Evolutionary conservation across 768 basidiomycete species (phyloP).

Genomic region (Tricholoma flavovirens): DNA sequence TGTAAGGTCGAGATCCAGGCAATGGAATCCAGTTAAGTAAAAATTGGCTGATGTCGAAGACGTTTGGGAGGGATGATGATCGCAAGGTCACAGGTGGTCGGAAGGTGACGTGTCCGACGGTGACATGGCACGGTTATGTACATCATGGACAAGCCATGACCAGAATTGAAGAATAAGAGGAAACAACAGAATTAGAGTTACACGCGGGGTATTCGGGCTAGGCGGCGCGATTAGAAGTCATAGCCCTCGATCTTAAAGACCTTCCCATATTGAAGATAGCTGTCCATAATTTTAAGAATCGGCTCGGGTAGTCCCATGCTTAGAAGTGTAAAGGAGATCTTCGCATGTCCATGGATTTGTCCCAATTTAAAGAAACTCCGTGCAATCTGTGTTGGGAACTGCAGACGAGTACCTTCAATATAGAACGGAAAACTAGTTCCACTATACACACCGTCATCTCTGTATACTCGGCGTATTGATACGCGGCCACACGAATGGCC

Average conservation of each 20-base stretch:
- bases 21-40: too few species aligned
- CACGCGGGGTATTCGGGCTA: conserved; percentile 1
- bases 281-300: conserved; percentile 89
- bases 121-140: background rate
- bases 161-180: background rate
- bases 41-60: too few species aligned
- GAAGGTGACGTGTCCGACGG: background rate
- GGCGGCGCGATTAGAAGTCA: conserved; percentile 50
- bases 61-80: too few species aligned
- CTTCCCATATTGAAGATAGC: conserved; percentile 83
- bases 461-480: conserved; percentile 85
- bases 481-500: conserved; percentile 88
- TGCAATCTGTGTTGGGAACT: conserved; percentile 91
- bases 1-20: too few species aligned
- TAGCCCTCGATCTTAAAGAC: conserved; percentile 84
- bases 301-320: conserved; percentile 93
- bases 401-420: conserved; percentile 5
- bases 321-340: conserved; percentile 87
- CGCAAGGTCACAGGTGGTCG: too few species aligned
- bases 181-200: background rate
- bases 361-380: conserved; percentile 91
- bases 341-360: conserved; percentile 87
- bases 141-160: background rate
- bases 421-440: background rate
- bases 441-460: conserved; percentile 71